Evolutionary conservation across 352 stramenopile species (phyloP).

Genomic region (Phytopythium aichiense): DNA sequence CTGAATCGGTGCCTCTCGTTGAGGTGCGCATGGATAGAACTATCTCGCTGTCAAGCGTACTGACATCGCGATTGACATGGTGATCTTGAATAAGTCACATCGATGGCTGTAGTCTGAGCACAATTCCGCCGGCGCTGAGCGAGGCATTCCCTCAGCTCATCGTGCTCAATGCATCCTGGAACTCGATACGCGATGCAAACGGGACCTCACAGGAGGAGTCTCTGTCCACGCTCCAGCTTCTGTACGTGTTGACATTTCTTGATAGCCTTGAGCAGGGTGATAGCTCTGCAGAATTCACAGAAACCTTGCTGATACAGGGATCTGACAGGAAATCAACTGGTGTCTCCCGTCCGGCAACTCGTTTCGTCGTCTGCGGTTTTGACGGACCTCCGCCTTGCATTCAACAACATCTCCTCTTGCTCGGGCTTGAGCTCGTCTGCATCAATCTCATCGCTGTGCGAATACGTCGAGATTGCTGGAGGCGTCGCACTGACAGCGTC

Average conservation of each 20-base stretch:
- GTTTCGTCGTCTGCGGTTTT: background rate
- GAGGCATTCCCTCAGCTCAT: slow-evolving; percentile 11
- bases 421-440: slow-evolving; percentile 6
- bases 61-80: background rate
- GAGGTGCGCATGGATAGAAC: background rate
- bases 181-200: slow-evolving; percentile 8
- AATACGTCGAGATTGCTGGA: background rate
- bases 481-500: background rate
- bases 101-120: slow-evolving; percentile 11
- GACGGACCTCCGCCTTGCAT: slow-evolving; percentile 14
- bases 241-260: slow-evolving; percentile 1
- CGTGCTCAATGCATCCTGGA: slow-evolving; percentile 18
- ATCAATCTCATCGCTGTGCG: slow-evolving; percentile 12
- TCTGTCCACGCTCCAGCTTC: slow-evolving; percentile 4
- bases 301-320: slow-evolving; percentile 8
- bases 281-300: background rate
- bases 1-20: background rate
- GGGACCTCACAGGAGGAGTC: background rate
- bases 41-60: background rate
- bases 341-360: slow-evolving; percentile 7
- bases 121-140: slow-evolving; percentile 4
- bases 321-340: slow-evolving; percentile 15
- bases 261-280: background rate
- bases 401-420: slow-evolving; percentile 16
- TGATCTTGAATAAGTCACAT: slow-evolving; percentile 10